These are phyloP conservation scores for Malassezia sp. DNA, from an alignment of 1,284 basidiomycete species.

Conservation along the genomic window DNA sequence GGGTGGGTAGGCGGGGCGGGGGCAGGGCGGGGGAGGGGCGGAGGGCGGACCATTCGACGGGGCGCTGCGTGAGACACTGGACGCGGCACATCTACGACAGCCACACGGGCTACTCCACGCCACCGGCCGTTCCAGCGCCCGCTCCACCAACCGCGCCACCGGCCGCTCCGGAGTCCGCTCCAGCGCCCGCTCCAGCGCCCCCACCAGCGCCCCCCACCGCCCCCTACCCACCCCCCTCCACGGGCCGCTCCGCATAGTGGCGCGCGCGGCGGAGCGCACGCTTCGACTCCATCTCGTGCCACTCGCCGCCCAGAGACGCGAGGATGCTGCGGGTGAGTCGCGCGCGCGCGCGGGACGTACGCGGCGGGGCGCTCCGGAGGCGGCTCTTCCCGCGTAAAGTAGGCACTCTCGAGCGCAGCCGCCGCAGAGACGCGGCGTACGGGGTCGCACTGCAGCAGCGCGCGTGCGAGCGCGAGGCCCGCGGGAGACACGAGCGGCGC, in stretches of 20 bases:
- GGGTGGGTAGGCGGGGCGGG: too few species aligned
- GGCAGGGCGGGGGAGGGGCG: too few species aligned
- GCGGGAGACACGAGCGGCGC: constrained; percentile 46
- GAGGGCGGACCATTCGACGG: background rate
- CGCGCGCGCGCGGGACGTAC: constrained; percentile 52
- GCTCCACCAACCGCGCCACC: too few species aligned
- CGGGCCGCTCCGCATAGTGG: too few species aligned
- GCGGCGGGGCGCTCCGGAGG: constrained; percentile 62
- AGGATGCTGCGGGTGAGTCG: constrained; percentile 20
- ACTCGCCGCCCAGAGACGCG: constrained; percentile 68
- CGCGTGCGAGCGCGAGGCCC: constrained; percentile 71
- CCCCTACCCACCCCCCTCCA: too few species aligned
- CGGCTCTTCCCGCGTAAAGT: constrained; percentile 72
- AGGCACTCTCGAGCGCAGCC: constrained; percentile 67
- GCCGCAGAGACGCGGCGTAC: constrained; percentile 62
- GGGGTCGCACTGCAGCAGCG: constrained; percentile 73
- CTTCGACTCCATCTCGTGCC: constrained; percentile 70
- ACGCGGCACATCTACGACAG: too few species aligned
- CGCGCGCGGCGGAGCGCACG: constrained; percentile 24
- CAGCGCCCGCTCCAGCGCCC: too few species aligned
- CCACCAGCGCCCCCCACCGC: too few species aligned
- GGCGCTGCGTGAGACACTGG: background rate
- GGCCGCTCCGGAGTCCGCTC: too few species aligned
- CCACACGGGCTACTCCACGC: too few species aligned
- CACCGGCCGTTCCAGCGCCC: too few species aligned